Conservation (phyloP, 257 asterid species). For the Orobanche coerulescens region DNA sequence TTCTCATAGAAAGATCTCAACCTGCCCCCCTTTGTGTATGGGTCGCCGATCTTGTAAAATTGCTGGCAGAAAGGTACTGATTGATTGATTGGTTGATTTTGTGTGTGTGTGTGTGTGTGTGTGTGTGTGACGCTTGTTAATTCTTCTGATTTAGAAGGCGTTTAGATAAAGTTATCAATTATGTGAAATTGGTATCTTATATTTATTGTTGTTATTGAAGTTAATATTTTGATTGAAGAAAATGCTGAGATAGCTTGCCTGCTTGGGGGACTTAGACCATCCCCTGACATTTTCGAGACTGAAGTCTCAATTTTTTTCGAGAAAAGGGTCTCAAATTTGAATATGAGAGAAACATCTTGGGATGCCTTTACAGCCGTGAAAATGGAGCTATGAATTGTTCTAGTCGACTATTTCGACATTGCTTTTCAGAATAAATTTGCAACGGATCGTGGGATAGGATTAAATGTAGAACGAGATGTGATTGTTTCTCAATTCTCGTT, state of each 20-base stretch:
- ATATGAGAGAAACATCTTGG: too few species aligned
- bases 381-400: background rate
- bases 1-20: slow-evolving; percentile 48
- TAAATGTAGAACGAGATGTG: background rate
- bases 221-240: background rate
- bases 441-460: background rate
- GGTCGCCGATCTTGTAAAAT: slow-evolving; percentile 88
- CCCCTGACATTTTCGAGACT: too few species aligned
- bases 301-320: too few species aligned
- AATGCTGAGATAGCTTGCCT: background rate
- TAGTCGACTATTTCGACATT: background rate
- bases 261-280: background rate
- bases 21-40: slow-evolving; percentile 67
- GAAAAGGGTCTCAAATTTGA: too few species aligned
- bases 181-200: too few species aligned
- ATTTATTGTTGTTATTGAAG: too few species aligned
- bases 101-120: too few species aligned
- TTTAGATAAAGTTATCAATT: too few species aligned
- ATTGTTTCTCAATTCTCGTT: background rate
- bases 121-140: too few species aligned
- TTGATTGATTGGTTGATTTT: background rate
- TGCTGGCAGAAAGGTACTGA: slow-evolving; percentile 82
- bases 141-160: background rate
- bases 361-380: too few species aligned
- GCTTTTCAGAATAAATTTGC: background rate